A percentile compares a stretch with the other conserved stretches of the same genome.
phyloP scores from a whole-genome alignment of 352 stramenopile species.

The Globisporangium viniferum region DNA sequence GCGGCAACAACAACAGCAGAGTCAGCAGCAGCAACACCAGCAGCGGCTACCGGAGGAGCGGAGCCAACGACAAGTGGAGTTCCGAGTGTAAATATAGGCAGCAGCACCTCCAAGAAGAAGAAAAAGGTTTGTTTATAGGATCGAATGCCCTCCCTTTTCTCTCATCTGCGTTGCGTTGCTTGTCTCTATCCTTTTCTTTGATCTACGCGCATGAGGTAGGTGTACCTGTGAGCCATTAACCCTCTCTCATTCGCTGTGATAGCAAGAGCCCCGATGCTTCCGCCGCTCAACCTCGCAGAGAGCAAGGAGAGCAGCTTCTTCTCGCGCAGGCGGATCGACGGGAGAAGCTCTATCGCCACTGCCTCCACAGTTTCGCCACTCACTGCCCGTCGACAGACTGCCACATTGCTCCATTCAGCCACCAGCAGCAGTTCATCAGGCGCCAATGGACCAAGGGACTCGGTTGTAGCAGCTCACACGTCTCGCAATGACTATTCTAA shows the following conservation, averaged over 20 bases:
- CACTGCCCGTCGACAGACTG: not conserved
- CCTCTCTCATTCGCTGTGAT: not conserved
- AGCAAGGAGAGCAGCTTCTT: slow-evolving; percentile 39
- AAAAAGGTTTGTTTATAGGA: not conserved
- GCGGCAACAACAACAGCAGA: not conserved
- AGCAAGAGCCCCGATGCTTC: slow-evolving; percentile 25
- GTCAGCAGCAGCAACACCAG: not conserved
- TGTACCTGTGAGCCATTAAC: not conserved
- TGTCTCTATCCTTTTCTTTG: not conserved
- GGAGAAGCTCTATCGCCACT: slow-evolving; percentile 9
- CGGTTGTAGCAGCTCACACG: not conserved
- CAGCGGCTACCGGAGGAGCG: not conserved
- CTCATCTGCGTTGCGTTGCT: not conserved
- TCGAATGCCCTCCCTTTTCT: not conserved
- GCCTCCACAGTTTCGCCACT: not conserved
- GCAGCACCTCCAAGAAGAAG: not conserved
- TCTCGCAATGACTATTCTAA: not conserved
- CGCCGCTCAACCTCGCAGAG: slow-evolving; percentile 36
- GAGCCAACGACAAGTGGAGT: not conserved
- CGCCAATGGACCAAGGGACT: not conserved
- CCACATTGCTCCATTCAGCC: not conserved
- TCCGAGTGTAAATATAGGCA: not conserved
- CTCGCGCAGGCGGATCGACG: slow-evolving; percentile 27
- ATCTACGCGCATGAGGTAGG: not conserved
- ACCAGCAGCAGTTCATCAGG: not conserved